A percentile compares a stretch with the other conserved stretches of the same genome.
phyloP scores from a whole-genome alignment of 176 grass and related monocot species.

The Alloteropsis semialata region DNA sequence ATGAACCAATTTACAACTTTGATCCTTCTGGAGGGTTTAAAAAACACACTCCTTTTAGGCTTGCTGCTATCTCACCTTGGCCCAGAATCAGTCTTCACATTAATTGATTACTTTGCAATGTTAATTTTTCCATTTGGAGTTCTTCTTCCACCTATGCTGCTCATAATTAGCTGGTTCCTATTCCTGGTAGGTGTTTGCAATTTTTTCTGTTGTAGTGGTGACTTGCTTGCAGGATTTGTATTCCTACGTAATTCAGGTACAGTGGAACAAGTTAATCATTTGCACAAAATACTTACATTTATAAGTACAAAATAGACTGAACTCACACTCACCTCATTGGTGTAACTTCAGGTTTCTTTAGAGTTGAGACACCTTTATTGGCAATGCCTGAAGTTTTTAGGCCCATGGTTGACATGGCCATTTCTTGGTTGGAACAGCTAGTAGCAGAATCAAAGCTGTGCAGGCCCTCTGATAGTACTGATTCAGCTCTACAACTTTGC shows the following conservation, averaged over 20 bases:
- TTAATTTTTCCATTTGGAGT: conserved; percentile 39
- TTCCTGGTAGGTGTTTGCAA: conserved; percentile 49
- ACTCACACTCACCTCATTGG: conserved; percentile 52
- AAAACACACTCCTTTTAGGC: conserved; percentile 15
- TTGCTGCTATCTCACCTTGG: conserved; percentile 1
- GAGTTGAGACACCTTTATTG: conserved; percentile 37
- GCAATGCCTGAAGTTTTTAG: conserved; percentile 37
- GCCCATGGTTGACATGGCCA: conserved; percentile 41
- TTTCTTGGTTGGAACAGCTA: conserved; percentile 67
- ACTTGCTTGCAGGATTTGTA: conserved; percentile 44
- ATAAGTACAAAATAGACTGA: not conserved
- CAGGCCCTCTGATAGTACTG: conserved; percentile 41
- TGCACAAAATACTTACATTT: conserved; percentile 14
- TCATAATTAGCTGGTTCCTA: conserved; percentile 20
- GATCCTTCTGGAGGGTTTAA: conserved; percentile 18
- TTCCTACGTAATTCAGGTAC: conserved; percentile 47
- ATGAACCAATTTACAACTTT: conserved; percentile 23
- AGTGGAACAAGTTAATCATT: conserved; percentile 19
- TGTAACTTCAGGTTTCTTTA: conserved; percentile 59
- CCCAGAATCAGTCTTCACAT: conserved; percentile 14
- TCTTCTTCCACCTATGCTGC: conserved; percentile 35
- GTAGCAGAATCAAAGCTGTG: conserved; percentile 48
- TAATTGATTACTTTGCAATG: conserved; percentile 31
- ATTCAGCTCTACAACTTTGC: conserved; percentile 41
- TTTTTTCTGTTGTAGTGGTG: conserved; percentile 49